These are phyloP conservation scores for Sphagnum contortum DNA, from an alignment of 225 moss, liverwort and hornwort species.

Conservation along the genomic window DNA sequence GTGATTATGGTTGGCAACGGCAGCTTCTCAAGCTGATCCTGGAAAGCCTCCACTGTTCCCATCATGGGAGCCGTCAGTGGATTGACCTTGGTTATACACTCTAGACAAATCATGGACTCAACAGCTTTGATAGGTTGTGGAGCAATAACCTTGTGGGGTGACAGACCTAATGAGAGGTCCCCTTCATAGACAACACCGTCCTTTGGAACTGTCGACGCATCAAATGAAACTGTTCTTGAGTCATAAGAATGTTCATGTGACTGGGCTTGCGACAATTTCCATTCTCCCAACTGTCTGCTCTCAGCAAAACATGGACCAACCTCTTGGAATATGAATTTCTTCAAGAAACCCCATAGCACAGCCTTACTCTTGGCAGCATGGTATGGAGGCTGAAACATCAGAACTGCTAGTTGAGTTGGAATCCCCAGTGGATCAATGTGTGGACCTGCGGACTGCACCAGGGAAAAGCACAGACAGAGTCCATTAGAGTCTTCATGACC, in stretches of 20 bases:
- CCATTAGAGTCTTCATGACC: too few relatives aligned
- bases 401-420: constrained; percentile 29
- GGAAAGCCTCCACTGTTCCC: constrained; percentile 29
- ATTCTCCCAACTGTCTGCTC: constrained; percentile 1
- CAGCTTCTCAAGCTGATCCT: constrained; percentile 27
- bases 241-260: background rate
- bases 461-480: background rate
- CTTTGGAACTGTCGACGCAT: background rate
- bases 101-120: constrained; percentile 50
- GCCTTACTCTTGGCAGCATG: constrained; percentile 31
- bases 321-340: constrained; percentile 52
- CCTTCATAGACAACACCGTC: background rate
- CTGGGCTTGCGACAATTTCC: constrained; percentile 1
- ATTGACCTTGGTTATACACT: constrained; percentile 13
- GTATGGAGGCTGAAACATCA: constrained; percentile 39
- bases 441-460: constrained; percentile 38
- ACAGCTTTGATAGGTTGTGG: constrained; percentile 42
- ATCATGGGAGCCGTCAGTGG: constrained; percentile 10
- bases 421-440: constrained; percentile 77
- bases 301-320: constrained; percentile 12
- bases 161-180: constrained; percentile 2
- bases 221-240: background rate
- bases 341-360: constrained; percentile 59
- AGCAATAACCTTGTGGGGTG: constrained; percentile 30
- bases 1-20: constrained; percentile 42